A percentile compares a stretch with the other conserved stretches of the same genome.
Conservation (phyloP, 192 early-diverging fungal genomes). For the Diversispora epigaea region DNA sequence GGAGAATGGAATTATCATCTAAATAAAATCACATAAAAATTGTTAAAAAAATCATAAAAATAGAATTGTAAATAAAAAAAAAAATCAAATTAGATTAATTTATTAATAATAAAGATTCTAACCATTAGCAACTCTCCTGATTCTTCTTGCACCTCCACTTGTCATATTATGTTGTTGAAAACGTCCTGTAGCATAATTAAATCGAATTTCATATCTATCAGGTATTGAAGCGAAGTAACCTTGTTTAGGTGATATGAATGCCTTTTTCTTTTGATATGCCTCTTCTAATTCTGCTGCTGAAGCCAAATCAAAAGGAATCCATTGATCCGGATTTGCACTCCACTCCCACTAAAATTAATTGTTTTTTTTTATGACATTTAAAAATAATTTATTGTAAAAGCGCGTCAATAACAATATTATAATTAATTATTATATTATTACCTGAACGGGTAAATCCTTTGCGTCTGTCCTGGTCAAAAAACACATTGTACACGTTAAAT, state of each 20-base stretch:
- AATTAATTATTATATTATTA: neutral
- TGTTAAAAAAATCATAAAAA: neutral
- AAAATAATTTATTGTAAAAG: neutral
- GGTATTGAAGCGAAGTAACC: conserved; percentile 26
- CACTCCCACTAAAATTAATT: conserved; percentile 34
- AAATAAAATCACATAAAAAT: too few species aligned
- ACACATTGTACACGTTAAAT: conserved; percentile 28
- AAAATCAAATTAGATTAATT: neutral
- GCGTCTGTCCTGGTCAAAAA: conserved; percentile 22
- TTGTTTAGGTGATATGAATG: neutral
- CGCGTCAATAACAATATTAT: neutral
- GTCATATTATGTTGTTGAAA: conserved; percentile 21
- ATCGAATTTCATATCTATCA: conserved; percentile 25
- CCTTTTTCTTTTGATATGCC: conserved; percentile 17
- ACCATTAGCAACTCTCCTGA: conserved; percentile 31
- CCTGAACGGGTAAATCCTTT: conserved; percentile 34
- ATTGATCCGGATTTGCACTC: conserved; percentile 34
- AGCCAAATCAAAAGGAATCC: conserved; percentile 32
- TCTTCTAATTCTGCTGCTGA: conserved; percentile 27
- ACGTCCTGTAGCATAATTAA: conserved; percentile 23
- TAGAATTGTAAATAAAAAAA: neutral
- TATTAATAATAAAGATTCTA: neutral
- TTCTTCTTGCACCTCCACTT: conserved; percentile 14
- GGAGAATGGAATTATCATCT: conserved; percentile 33
- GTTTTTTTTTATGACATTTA: neutral